Evolutionary conservation across 495 filamentous ascomycete species (phyloP).

Genomic region (Hapsidospora chrysogenum): DNA sequence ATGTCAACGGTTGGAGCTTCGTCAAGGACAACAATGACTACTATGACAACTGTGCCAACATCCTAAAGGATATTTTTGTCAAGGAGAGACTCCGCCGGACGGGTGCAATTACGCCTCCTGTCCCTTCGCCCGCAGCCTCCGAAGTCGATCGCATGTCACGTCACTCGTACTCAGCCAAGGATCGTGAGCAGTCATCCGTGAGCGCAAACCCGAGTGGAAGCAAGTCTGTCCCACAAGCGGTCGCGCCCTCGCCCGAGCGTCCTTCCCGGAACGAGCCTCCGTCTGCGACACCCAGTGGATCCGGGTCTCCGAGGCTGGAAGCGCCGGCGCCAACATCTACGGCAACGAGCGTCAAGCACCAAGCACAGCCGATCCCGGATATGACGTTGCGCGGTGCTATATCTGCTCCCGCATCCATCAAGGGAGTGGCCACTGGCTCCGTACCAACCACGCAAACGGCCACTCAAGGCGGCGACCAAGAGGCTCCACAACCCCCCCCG

Average conservation of each 20-base stretch:
- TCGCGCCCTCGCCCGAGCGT: neutral
- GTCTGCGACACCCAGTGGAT: neutral
- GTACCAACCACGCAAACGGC: constrained; percentile 4
- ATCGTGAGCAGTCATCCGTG: constrained; percentile 1
- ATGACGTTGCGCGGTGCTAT: constrained; percentile 15
- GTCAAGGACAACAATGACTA: constrained; percentile 99
- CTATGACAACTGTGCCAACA: constrained; percentile 77
- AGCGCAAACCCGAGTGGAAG: constrained; percentile 10
- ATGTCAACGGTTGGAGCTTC: constrained; percentile 99
- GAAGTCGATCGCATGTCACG: constrained; percentile 24
- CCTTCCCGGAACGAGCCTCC: neutral
- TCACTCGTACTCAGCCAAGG: constrained; percentile 13
- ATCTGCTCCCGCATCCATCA: constrained; percentile 9
- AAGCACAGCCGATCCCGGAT: neutral
- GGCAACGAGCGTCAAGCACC: neutral
- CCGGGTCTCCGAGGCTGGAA: neutral
- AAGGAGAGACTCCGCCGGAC: constrained; percentile 43
- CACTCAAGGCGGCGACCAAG: constrained; percentile 9
- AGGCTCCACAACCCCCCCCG: constrained; percentile 53
- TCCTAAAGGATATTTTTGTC: constrained; percentile 74
- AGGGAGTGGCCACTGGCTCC: neutral
- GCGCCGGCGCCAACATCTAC: neutral
- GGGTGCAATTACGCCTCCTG: constrained; percentile 18
- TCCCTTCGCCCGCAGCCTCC: constrained; percentile 25
- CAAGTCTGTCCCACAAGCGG: constrained; percentile 4